Conservation (phyloP, 495 filamentous ascomycete species). For the Penicillium robsamsonii region DNA sequence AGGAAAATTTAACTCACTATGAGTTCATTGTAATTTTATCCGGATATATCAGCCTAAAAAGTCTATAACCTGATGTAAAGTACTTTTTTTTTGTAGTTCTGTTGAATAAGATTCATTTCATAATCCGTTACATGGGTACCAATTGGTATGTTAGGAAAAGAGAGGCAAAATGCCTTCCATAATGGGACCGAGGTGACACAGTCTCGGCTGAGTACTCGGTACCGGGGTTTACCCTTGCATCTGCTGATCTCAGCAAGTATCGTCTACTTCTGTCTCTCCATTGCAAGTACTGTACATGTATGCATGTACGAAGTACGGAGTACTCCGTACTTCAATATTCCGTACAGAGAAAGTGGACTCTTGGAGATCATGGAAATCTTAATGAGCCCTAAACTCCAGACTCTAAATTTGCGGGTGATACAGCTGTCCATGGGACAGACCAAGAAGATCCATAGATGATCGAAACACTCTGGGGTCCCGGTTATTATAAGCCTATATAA, state of each 20-base stretch:
- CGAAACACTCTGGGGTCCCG: too few relatives aligned
- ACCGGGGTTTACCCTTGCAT: not conserved
- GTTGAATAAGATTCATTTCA: not conserved
- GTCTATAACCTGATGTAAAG: not conserved
- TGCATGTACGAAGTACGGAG: not conserved
- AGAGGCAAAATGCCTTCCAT: not conserved
- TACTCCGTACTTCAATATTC: not conserved
- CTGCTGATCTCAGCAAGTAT: not conserved
- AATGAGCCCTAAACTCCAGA: not conserved
- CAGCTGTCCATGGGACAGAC: not conserved
- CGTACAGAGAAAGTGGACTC: not conserved
- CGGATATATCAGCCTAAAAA: constrained; percentile 2
- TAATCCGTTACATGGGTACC: not conserved
- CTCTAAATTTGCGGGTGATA: too few relatives aligned
- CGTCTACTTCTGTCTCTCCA: not conserved
- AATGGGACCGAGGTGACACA: constrained; percentile 9
- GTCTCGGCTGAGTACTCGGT: constrained; percentile 2
- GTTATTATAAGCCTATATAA: too few relatives aligned
- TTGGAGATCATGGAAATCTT: not conserved
- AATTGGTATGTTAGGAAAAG: not conserved
- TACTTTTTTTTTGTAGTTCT: not conserved
- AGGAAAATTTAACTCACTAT: not conserved
- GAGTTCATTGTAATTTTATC: constrained; percentile 12
- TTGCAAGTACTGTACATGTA: not conserved
- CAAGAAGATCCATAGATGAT: too few relatives aligned